A percentile compares a stretch with the other conserved stretches of the same genome.
phyloP scores from a whole-genome alignment of 331 rosid species.

The Malus hybrid region DNA sequence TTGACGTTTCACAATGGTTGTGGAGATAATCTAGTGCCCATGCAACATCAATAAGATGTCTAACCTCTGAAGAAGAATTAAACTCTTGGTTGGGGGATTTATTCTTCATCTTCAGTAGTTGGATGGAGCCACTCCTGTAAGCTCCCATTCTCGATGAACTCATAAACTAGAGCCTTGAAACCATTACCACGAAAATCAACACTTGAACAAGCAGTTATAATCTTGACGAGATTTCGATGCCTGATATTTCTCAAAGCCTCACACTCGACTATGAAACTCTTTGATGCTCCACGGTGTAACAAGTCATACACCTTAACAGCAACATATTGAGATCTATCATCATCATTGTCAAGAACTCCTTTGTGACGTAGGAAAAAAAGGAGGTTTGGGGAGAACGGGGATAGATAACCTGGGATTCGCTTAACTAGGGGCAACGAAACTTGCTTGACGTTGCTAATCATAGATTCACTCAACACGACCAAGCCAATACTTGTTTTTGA shows the following conservation, averaged over 20 bases:
- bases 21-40: background rate
- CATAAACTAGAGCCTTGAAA: background rate
- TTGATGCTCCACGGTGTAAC: too few relatives aligned
- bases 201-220: background rate
- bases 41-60: background rate
- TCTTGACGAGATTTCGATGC: background rate
- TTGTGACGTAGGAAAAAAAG: background rate
- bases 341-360: background rate
- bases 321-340: background rate
- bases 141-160: background rate
- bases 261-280: background rate
- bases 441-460: too few relatives aligned
- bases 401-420: too few relatives aligned
- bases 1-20: background rate
- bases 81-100: background rate
- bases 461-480: too few relatives aligned
- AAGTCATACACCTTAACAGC: background rate
- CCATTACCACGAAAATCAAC: background rate
- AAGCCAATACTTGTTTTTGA: too few relatives aligned
- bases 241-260: background rate
- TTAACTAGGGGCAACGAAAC: too few relatives aligned
- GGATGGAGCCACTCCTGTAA: background rate
- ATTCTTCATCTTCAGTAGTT: background rate
- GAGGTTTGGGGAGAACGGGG: too few relatives aligned
- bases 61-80: background rate